Evolutionary conservation across 257 asterid genomes (phyloP), one percentile per base, ranked within the genome.

Genomic region (Plantago major): DNA sequence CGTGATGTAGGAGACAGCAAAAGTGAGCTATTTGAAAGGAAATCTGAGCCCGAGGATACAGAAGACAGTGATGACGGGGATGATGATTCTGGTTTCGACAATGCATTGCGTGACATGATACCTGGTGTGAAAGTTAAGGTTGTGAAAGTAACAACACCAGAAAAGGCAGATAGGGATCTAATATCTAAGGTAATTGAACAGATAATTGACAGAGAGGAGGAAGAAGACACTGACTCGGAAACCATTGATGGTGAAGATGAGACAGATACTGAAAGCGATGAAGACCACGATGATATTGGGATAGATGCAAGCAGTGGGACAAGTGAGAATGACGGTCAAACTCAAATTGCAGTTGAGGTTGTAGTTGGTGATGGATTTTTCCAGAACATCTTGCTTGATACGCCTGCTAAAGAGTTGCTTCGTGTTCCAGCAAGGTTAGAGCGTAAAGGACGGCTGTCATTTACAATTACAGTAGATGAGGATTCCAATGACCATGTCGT

Each of bases 81-180:
- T 54, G 97, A 86, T 57, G 95, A 84, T 73, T 72, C 78, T 62
- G 79, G 83, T 76, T 78, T 83, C 53, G 91, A 87, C 70, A 83
- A 76, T 73, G 82, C 81, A 65, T 71, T 92, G 79, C 78, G 72
- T 40, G 95, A 92, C 84, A 80, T 92, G 89, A 89, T 89, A 74
- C 97, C 97, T 72, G 97, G 96, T 58, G 85, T 83, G 80, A 82
- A 84, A 81, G 94, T 92, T 69, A 89, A 87, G 83, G 95, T 92
- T 67, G 78, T 89, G 77, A 83, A 86, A 71, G 93, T 85, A 67
- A 84, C 91, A 62, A 60, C 85, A 43, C 95, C 97, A 4, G 83
- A 75, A 70, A 86, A 86, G 77, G 79, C 76, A 58, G 95, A 89
- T 71, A 76, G 75, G 71, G 99, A 87, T 76, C 50, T 84, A 37